phyloP scores from a whole-genome alignment of 441 rosid species.

The Isatis lusitanica region DNA sequence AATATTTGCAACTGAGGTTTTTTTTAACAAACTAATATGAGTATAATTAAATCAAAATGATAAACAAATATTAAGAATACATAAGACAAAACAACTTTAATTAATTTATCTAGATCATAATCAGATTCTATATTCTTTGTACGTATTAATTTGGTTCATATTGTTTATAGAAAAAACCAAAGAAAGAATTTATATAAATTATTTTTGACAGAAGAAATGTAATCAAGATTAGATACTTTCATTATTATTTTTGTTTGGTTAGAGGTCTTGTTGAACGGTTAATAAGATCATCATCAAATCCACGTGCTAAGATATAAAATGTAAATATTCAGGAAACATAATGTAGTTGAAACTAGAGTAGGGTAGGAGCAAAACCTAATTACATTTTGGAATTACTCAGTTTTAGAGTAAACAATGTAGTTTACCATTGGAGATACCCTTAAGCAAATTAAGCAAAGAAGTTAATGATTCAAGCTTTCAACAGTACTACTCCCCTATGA shows the following conservation, averaged over 20 bases:
- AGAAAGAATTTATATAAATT: not conserved
- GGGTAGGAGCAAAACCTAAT: too few species aligned
- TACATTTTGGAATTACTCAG: too few species aligned
- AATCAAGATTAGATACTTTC: not conserved
- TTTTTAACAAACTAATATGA: conserved; percentile 16
- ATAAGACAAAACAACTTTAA: conserved; percentile 5
- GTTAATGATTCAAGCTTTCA: not conserved
- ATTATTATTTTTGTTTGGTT: not conserved
- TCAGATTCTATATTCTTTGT: conserved; percentile 20
- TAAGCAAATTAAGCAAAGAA: conserved; percentile 2
- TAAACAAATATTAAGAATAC: not conserved
- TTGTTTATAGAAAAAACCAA: not conserved
- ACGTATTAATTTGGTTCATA: not conserved
- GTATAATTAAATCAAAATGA: not conserved
- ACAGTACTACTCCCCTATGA: not conserved
- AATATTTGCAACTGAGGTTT: not conserved
- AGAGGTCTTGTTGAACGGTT: conserved; percentile 1
- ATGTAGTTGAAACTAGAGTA: too few species aligned
- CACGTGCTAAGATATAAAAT: conserved; percentile 1
- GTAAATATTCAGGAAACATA: conserved; percentile 16
- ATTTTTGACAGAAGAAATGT: not conserved
- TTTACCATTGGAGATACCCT: too few species aligned
- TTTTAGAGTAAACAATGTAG: too few species aligned
- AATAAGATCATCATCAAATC: not conserved
- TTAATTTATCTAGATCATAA: conserved; percentile 17